phyloP scores from a whole-genome alignment of 139 green algal species.

The Ettlia oleoabundans region DNA sequence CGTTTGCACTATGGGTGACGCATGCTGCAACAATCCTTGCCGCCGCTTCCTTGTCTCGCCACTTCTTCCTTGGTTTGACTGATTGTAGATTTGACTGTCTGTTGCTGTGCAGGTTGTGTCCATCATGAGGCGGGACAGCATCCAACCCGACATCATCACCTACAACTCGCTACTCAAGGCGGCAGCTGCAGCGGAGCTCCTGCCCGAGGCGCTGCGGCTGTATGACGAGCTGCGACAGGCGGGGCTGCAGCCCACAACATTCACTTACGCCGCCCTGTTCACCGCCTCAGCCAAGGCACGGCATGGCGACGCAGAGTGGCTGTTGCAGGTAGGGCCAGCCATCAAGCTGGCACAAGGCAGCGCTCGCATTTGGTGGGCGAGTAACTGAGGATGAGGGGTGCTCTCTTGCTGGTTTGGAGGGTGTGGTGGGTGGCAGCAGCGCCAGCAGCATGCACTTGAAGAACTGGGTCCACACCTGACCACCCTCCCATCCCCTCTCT shows the following conservation, averaged over 20 bases:
- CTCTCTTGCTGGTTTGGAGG: too few species aligned
- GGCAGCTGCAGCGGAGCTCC: neutral
- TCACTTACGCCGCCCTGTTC: constrained; percentile 57
- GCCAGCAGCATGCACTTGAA: too few species aligned
- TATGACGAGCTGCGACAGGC: constrained; percentile 32
- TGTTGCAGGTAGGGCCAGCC: constrained; percentile 36
- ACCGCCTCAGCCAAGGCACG: constrained; percentile 22
- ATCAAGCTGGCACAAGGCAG: too few species aligned
- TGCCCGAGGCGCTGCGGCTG: constrained; percentile 29
- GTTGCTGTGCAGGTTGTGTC: neutral
- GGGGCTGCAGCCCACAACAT: constrained; percentile 35
- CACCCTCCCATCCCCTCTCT: neutral
- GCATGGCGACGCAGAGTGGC: constrained; percentile 35
- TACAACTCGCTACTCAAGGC: constrained; percentile 61
- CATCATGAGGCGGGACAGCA: constrained; percentile 29
- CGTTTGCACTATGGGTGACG: too few species aligned
- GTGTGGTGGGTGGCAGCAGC: too few species aligned
- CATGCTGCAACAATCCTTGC: too few species aligned
- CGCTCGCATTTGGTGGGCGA: too few species aligned
- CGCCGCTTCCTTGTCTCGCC: neutral
- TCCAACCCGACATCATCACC: constrained; percentile 54
- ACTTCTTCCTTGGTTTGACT: neutral
- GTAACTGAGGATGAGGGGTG: too few species aligned
- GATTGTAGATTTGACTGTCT: neutral
- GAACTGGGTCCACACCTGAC: neutral